Evolutionary conservation across 345 rosid genomes (phyloP), one percentile per base, ranked within the genome.

Genomic region (Nasturtium officinale): DNA sequence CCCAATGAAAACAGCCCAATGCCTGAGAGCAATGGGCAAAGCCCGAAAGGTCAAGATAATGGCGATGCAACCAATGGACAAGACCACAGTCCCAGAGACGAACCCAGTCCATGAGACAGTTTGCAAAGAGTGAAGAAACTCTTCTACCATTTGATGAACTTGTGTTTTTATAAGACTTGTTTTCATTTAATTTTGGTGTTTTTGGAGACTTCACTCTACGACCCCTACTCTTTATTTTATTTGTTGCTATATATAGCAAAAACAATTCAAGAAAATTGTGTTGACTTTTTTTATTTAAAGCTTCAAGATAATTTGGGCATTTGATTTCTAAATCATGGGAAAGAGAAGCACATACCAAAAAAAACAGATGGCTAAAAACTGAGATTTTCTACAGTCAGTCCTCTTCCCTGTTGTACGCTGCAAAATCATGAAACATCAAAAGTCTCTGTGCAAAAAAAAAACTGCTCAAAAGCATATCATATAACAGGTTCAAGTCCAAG

Each of bases 401-500:
- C 35, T 65, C 35, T 18, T 74, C 21, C 18, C 11, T 48, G 48
- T 28, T 38, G 57, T 15, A 48, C n/a, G 28, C 53, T 66, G 53
- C 61, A 68, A 75, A 61, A 15, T 13, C 32, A 23, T 59, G 37
- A 60, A 67, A 75, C 29, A 65, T 7, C 45, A 50, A 48, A 59
- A 38, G 18, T 58, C 7, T 15, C 20, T 50, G 38, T 38, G 48
- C 13, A 59, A 21, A 38, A 21, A 26, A 5, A 17, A 51, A 6
- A 21, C 20, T 7, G 17, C 29, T 29, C 12, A 33, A 26, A n/a
- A 43, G 29, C 28, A 30, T 51, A 54, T 77, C 58, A 72, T 58
- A 77, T 35, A 3, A 72, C 81, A 59, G 76, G 78, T n/a, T 76
- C 87, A 45, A 88, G 86, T 20, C 85, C 97, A 52, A 91, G 81